Percentiles rank a stretch among this genome's conserved stretches.
Conservation (phyloP, 2,329 filamentous ascomycete genomes). For the Penicillium hordei region DNA sequence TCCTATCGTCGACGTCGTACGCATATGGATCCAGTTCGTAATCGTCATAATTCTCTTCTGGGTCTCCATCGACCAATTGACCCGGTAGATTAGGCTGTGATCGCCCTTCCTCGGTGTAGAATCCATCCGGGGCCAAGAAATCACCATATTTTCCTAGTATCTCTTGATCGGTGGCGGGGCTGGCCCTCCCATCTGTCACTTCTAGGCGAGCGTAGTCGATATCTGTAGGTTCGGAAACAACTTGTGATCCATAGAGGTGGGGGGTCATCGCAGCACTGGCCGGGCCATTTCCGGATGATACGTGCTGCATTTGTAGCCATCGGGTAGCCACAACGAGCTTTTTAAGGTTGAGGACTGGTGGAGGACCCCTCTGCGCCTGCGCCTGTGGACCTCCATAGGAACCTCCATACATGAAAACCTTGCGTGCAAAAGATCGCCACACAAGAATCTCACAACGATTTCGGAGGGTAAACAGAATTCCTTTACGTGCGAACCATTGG, state of each 20-base stretch:
- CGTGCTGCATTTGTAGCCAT: slow-evolving; percentile 57
- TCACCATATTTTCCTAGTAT: slow-evolving; percentile 35
- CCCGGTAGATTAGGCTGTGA: slow-evolving; percentile 27
- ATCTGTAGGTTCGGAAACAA: slow-evolving; percentile 33
- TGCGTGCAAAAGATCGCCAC: slow-evolving; percentile 78
- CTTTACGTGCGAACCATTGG: slow-evolving; percentile 72
- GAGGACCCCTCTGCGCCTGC: slow-evolving; percentile 50
- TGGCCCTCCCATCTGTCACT: slow-evolving; percentile 5
- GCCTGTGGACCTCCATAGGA: slow-evolving; percentile 56
- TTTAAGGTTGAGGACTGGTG: slow-evolving; percentile 72
- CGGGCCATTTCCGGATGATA: slow-evolving; percentile 6
- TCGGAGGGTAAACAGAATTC: slow-evolving; percentile 71
- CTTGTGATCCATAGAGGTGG: slow-evolving; percentile 28
- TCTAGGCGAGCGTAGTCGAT: slow-evolving; percentile 33
- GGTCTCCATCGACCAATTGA: slow-evolving; percentile 30
- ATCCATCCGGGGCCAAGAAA: slow-evolving; percentile 36
- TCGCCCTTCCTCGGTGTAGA: slow-evolving; percentile 36
- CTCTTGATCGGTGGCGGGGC: slow-evolving; percentile 10
- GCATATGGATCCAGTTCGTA: slow-evolving; percentile 60
- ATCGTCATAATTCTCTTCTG: slow-evolving; percentile 38
- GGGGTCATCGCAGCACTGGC: slow-evolving; percentile 12
- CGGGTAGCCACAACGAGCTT: slow-evolving; percentile 65
- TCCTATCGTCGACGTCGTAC: slow-evolving; percentile 26
- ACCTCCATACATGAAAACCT: slow-evolving; percentile 75
- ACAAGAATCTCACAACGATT: slow-evolving; percentile 78